A percentile compares a stretch with the other conserved stretches of the same genome.
phyloP scores from a whole-genome alignment of 352 stramenopile species.

The Globisporangium nunn region DNA sequence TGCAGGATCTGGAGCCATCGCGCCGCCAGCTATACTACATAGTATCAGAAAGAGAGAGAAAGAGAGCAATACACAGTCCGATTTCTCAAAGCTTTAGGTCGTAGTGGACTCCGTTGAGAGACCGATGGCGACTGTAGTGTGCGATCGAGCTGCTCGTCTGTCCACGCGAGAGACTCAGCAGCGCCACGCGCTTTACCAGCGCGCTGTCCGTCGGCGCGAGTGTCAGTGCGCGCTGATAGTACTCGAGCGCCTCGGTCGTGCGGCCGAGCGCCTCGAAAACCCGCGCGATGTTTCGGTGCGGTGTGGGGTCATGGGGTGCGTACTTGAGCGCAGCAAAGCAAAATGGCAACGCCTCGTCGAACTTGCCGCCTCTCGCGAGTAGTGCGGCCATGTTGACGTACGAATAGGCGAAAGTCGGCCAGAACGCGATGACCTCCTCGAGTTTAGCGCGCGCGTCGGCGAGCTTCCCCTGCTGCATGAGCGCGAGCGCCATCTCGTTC shows the following conservation, averaged over 20 bases:
- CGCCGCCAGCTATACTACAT: no score
- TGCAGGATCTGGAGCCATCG: no score
- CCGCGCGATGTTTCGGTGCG: conserved; percentile 51
- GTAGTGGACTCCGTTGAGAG: conserved; percentile 40
- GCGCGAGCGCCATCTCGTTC: conserved; percentile 54
- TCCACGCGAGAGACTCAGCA: conserved; percentile 34
- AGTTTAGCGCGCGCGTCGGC: conserved; percentile 38
- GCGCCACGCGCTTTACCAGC: conserved; percentile 29
- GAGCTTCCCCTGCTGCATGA: conserved; percentile 31
- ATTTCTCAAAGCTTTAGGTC: conserved; percentile 40
- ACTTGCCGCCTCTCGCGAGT: conserved; percentile 30
- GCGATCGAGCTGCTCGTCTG: conserved; percentile 18
- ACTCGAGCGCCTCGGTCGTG: conserved; percentile 30
- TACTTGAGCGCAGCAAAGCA: conserved; percentile 29
- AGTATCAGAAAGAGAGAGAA: no score
- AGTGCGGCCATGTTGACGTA: conserved; percentile 57
- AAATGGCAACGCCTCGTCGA: conserved; percentile 35
- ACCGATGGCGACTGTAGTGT: conserved; percentile 42
- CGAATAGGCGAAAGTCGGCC: conserved; percentile 39
- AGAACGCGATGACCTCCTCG: conserved; percentile 28
- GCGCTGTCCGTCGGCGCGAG: conserved; percentile 32
- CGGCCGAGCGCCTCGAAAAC: conserved; percentile 49
- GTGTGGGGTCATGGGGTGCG: conserved; percentile 31
- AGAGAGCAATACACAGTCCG: not conserved
- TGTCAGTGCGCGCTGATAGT: conserved; percentile 32